Percentiles rank a stretch among this genome's conserved stretches.
Conservation (phyloP, 176 grass and related monocot genomes). For the Triticum turgidum region DNA sequence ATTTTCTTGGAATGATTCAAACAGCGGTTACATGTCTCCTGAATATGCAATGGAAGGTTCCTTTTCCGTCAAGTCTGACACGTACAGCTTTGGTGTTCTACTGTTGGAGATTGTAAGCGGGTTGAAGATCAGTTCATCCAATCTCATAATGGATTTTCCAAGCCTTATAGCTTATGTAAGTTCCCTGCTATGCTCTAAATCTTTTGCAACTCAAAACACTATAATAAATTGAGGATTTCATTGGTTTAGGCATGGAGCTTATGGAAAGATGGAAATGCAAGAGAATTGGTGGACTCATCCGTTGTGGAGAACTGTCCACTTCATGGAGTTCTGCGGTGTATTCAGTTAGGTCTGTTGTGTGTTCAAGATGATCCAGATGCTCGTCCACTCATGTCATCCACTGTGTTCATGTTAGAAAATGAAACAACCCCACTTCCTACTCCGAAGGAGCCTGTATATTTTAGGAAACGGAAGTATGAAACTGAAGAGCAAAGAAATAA, state of each 20-base stretch:
- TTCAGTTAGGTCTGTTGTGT: conserved; percentile 44
- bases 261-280: conserved; percentile 42
- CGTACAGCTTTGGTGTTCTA: conserved; percentile 58
- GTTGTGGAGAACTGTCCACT: conserved; percentile 18
- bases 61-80: conserved; percentile 58
- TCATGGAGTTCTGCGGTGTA: conserved; percentile 21
- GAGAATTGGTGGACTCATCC: conserved; percentile 34
- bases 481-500: neutral
- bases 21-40: conserved; percentile 54
- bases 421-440: conserved; percentile 10
- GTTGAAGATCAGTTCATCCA: conserved; percentile 29
- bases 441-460: conserved; percentile 29
- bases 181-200: neutral
- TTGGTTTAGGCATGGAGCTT: conserved; percentile 50
- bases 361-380: conserved; percentile 44
- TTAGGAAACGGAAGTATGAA: conserved; percentile 2
- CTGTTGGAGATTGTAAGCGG: conserved; percentile 52
- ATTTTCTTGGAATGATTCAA: neutral
- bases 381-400: conserved; percentile 49
- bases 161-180: conserved; percentile 38
- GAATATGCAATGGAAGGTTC: conserved; percentile 46
- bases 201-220: neutral
- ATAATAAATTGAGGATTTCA: neutral
- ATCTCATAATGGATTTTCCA: neutral
- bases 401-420: conserved; percentile 47